phyloP scores from a whole-genome alignment of 768 basidiomycete species.

The Macrocybe gigantea region DNA sequence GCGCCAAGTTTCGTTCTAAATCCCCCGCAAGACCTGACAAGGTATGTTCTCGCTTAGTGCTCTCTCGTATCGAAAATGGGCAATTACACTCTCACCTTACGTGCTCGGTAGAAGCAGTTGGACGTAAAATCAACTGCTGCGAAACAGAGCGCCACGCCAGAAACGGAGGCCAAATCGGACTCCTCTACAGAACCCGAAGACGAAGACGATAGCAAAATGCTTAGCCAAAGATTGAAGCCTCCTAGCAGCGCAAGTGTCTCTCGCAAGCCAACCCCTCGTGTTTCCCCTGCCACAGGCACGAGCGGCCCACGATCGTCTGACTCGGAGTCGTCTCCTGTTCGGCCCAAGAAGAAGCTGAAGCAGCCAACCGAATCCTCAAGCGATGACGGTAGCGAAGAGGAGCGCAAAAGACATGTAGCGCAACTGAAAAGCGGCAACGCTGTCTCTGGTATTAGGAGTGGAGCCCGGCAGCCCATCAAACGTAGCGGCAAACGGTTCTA shows the following conservation, averaged over 20 bases:
- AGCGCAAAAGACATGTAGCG: constrained; percentile 35
- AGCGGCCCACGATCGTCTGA: constrained; percentile 27
- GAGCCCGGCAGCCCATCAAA: constrained; percentile 69
- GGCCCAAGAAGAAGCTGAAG: constrained; percentile 49
- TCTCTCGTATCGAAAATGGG: too few relatives aligned
- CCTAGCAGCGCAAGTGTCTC: neutral
- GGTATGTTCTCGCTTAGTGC: too few relatives aligned
- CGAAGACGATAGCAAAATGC: constrained; percentile 15
- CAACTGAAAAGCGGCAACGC: constrained; percentile 33
- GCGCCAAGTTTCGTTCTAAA: constrained; percentile 9
- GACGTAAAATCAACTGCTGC: constrained; percentile 2
- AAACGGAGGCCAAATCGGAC: constrained; percentile 16
- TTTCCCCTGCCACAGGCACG: constrained; percentile 6
- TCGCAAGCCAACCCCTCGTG: neutral
- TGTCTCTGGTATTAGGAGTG: constrained; percentile 30
- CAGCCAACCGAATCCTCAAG: constrained; percentile 26
- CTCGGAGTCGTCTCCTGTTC: constrained; percentile 48
- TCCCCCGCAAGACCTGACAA: constrained; percentile 1
- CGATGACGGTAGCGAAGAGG: constrained; percentile 58
- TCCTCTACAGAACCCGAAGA: constrained; percentile 45
- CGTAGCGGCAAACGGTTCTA: constrained; percentile 73
- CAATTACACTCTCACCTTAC: neutral
- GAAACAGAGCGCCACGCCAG: neutral
- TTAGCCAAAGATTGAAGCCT: neutral
- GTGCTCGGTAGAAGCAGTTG: constrained; percentile 4